phyloP scores from a whole-genome alignment of 2,329 filamentous ascomycete genomes.

The Ceratocystis cubensis region DNA sequence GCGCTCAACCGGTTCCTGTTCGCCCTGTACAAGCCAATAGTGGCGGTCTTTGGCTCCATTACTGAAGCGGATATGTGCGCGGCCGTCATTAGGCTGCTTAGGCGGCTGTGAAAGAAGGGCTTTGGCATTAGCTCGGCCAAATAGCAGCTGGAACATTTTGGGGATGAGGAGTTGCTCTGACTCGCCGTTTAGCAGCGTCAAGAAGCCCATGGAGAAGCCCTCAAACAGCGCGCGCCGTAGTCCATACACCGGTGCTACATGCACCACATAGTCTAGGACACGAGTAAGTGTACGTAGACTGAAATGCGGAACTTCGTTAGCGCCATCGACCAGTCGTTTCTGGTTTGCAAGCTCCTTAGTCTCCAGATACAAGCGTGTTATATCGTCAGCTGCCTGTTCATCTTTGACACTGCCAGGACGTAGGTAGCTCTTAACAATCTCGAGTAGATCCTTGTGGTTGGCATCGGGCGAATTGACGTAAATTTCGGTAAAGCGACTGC shows the following conservation, averaged over 20 bases:
- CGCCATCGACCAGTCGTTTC: conserved; percentile 82
- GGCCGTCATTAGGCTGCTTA: conserved; percentile 62
- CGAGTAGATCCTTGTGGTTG: conserved; percentile 73
- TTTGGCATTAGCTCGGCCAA: conserved; percentile 53
- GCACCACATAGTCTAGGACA: conserved; percentile 74
- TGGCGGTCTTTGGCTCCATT: conserved; percentile 53
- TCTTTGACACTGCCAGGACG: conserved; percentile 58
- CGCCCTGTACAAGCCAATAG: conserved; percentile 79
- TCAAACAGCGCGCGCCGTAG: conserved; percentile 79
- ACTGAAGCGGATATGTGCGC: conserved; percentile 66
- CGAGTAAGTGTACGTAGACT: conserved; percentile 88
- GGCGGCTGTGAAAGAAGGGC: conserved; percentile 68
- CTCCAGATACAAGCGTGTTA: conserved; percentile 76
- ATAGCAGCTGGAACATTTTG: conserved; percentile 66
- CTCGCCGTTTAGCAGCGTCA: conserved; percentile 71
- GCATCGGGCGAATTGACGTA: conserved; percentile 86
- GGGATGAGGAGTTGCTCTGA: conserved; percentile 71
- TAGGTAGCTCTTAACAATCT: conserved; percentile 80
- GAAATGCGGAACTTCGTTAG: conserved; percentile 92
- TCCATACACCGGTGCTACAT: conserved; percentile 73
- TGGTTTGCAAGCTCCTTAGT: conserved; percentile 70
- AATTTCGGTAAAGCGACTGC: conserved; percentile 88
- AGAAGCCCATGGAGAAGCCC: conserved; percentile 95
- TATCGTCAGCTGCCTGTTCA: conserved; percentile 62
- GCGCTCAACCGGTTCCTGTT: conserved; percentile 52